Conservation (phyloP, 805 yeast species). For the Candida taoyuanica region DNA sequence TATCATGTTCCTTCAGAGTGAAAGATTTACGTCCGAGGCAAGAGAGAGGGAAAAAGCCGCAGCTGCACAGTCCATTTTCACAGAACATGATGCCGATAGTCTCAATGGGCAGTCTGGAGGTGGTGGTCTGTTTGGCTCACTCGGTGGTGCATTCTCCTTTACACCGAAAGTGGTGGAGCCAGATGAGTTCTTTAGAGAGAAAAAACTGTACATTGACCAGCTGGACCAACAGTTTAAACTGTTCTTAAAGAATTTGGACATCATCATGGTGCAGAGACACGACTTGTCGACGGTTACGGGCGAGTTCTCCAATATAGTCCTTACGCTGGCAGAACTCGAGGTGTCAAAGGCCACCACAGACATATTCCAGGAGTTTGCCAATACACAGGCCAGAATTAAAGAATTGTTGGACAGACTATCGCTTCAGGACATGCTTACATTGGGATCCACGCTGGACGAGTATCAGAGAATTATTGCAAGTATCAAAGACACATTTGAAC, state of each 20-base stretch:
- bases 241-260: constrained; percentile 65
- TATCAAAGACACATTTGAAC: constrained; percentile 65
- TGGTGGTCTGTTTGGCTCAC: constrained; percentile 63
- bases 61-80: constrained; percentile 37
- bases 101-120: constrained; percentile 32
- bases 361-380: constrained; percentile 66
- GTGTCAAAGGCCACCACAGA: constrained; percentile 60
- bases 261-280: constrained; percentile 67
- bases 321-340: constrained; percentile 67
- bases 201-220: constrained; percentile 62
- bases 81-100: constrained; percentile 29
- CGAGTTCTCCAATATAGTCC: constrained; percentile 56
- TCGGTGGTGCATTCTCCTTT: constrained; percentile 61
- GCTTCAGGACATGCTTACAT: constrained; percentile 77
- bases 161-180: constrained; percentile 68
- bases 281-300: constrained; percentile 66
- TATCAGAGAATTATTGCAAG: constrained; percentile 76
- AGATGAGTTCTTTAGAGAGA: constrained; percentile 71
- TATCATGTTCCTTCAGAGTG: constrained; percentile 69
- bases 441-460: constrained; percentile 86
- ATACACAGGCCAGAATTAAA: constrained; percentile 63
- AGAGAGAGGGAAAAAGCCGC: constrained; percentile 59
- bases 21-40: constrained; percentile 64
- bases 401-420: constrained; percentile 75
- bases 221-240: constrained; percentile 69